Conservation (phyloP, 129 eudicot genomes). For the Silybum marianum region DNA sequence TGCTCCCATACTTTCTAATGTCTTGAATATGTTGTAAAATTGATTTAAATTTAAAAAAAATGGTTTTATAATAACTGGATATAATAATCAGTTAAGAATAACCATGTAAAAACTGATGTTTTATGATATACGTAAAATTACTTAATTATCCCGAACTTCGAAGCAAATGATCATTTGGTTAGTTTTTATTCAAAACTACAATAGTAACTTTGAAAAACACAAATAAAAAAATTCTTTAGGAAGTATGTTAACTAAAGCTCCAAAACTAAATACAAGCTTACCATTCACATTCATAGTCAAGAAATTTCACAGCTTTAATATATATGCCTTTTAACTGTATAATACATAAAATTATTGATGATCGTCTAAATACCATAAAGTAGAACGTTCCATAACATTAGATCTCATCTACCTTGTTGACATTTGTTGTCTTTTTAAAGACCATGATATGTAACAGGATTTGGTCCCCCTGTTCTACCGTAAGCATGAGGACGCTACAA, state of each 20-base stretch:
- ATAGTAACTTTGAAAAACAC: background rate
- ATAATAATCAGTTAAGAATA: too few relatives aligned
- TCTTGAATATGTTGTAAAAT: background rate
- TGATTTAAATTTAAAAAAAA: too few relatives aligned
- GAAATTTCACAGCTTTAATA: too few relatives aligned
- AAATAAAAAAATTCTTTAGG: background rate
- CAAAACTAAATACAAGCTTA: background rate
- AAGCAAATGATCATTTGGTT: background rate
- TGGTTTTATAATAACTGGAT: background rate
- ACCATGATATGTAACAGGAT: background rate
- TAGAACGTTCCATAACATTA: too few relatives aligned
- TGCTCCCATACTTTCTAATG: background rate
- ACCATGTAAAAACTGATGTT: background rate
- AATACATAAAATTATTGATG: too few relatives aligned
- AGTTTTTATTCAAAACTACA: too few relatives aligned
- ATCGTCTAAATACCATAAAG: background rate
- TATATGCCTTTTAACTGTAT: background rate
- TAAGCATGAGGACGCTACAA: too few relatives aligned
- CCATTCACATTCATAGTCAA: background rate
- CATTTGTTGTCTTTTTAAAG: too few relatives aligned
- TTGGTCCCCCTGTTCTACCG: background rate
- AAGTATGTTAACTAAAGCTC: background rate
- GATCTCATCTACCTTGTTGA: background rate
- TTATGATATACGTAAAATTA: too few relatives aligned
- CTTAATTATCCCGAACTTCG: background rate